Evolutionary conservation across 2,329 filamentous ascomycete species (phyloP).

Genomic region (Penicillium italicum): DNA sequence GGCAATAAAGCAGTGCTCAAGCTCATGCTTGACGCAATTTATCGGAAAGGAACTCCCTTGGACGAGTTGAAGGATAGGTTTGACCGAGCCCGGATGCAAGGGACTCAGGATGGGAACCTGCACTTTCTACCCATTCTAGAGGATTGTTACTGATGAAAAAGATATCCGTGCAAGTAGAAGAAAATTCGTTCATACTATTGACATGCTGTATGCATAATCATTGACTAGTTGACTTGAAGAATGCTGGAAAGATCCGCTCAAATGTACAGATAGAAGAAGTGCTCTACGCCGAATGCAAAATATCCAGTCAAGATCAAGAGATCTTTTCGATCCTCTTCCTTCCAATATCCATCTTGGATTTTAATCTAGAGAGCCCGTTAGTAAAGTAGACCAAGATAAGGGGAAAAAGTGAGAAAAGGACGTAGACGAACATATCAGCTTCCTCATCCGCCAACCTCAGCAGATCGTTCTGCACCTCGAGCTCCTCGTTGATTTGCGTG

Average conservation of each 20-base stretch:
- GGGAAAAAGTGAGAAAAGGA: not conserved
- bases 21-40: not conserved
- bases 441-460: conserved; percentile 58
- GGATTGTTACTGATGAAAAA: not conserved
- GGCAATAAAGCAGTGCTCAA: not conserved
- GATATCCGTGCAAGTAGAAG: not conserved
- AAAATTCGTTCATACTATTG: not conserved
- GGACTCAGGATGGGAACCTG: not conserved
- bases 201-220: not conserved
- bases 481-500: conserved; percentile 59
- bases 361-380: conserved; percentile 32
- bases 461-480: conserved; percentile 60
- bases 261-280: not conserved
- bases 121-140: not conserved
- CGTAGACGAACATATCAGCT: conserved; percentile 45
- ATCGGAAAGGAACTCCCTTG: not conserved
- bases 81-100: not conserved
- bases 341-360: conserved; percentile 47
- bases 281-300: not conserved
- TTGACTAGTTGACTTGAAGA: not conserved
- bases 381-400: conserved; percentile 2
- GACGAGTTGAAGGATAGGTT: not conserved
- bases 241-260: not conserved
- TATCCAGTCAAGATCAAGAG: conserved; percentile 28
- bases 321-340: conserved; percentile 48